Conservation (phyloP, 1,284 basidiomycete species). For the Sanghuangporus baumii region DNA sequence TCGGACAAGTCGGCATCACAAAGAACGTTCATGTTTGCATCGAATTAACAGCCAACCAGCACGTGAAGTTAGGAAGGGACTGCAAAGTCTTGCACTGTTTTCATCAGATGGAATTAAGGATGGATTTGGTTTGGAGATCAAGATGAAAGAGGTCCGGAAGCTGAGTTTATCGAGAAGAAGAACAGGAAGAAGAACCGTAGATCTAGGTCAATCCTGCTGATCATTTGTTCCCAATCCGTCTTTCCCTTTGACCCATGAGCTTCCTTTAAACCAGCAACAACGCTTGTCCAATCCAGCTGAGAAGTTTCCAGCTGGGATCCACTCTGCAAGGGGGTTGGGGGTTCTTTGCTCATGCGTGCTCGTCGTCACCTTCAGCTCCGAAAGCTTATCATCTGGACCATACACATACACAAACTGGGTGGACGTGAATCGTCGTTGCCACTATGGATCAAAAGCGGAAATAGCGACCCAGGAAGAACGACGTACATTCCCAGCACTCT, state of each 20-base stretch:
- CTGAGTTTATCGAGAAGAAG: background rate
- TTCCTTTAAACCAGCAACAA: background rate
- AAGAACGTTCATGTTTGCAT: no score
- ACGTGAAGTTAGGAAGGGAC: no score
- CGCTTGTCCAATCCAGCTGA: background rate
- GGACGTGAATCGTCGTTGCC: background rate
- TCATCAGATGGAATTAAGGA: no score
- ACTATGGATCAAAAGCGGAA: background rate
- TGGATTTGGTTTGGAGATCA: background rate
- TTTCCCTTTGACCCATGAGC: background rate
- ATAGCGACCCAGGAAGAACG: background rate
- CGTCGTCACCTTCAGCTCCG: background rate
- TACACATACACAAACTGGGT: background rate
- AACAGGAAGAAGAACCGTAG: background rate
- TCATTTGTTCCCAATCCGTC: constrained; percentile 1
- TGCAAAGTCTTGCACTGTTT: no score
- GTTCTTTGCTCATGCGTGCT: background rate
- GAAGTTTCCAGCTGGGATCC: background rate
- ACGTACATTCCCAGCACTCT: background rate
- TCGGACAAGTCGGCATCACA: no score
- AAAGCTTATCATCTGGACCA: no score
- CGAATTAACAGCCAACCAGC: no score
- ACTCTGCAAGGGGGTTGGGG: background rate
- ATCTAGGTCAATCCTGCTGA: background rate
- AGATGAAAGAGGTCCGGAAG: background rate